Base-by-base conservation (phyloP, 2,329 filamentous ascomycete genomes). In the Pleomassaria siparia region DNA sequence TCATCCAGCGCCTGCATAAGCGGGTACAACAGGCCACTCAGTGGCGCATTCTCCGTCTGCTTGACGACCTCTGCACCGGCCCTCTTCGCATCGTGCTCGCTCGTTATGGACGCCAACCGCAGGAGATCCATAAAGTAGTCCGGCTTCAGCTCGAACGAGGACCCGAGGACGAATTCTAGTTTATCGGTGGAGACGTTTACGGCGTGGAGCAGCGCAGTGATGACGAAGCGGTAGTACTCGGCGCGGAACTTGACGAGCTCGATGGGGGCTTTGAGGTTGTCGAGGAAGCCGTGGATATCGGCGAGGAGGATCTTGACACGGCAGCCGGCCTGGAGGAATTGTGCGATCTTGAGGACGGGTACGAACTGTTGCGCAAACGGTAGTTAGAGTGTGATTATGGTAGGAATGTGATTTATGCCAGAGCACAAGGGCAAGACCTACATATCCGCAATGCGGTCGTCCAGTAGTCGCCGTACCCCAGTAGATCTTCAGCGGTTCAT, bases 51-150 rank as follows among this genome's bases (percentile, higher is more conserved):
- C 47, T 83, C 81, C 3, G 87, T 84, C 76, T 97, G 91, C 79
- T 97, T 97, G 56, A 99, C 92, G 7, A 97, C 84, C 72, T 97
- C 94, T 1, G 90, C 88, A 30, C 92, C 92, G 0, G 92, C 91
- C 73, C 90, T 94, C 73, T 91, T 89, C 13, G 91, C 89, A 64
- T 94, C 85, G 66, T 91, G 84, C 72, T 91, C 84, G 12, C 85
- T 86, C 4, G 87, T 82, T 44, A 89, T 72, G 3, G 82, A 82
- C 37, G 80, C 81, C 55, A 97, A 70, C 65, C 87, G 84, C 74
- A 91, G 92, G 26, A 95, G 74, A 67, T 97, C 92, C 88, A 96
- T 94, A 50, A 86, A 83, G 74, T 96, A 97, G 33, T 78, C 71
- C 15, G 75, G 62, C 16, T 71, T 74, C 24, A 72, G 82, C 69